A percentile compares a stretch with the other conserved stretches of the same genome.
These are phyloP conservation scores for Floccularia luteovirens DNA, from an alignment of 768 basidiomycete species.

Conservation along the genomic window DNA sequence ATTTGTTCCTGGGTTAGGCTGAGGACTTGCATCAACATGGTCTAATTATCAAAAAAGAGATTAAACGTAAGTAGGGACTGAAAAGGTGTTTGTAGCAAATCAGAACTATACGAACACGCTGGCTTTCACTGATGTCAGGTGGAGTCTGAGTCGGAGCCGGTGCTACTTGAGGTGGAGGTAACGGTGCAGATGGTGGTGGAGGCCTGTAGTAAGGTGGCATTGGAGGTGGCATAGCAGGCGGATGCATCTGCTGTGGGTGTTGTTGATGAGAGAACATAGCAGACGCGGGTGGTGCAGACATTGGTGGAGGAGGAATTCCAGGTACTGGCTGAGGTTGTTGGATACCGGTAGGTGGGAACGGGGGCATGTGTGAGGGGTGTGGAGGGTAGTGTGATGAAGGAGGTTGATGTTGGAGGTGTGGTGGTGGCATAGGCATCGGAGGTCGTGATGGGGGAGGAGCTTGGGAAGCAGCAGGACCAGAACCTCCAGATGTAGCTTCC, in stretches of 20 bases:
- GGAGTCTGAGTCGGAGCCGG: too few relatives aligned
- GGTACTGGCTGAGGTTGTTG: conserved; percentile 23
- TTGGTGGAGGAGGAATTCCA: conserved; percentile 20
- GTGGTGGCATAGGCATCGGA: conserved; percentile 20
- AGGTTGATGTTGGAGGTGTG: conserved; percentile 34
- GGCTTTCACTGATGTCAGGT: conserved; percentile 43
- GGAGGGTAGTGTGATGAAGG: conserved; percentile 33
- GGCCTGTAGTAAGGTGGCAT: conserved; percentile 27
- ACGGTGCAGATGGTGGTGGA: conserved; percentile 20
- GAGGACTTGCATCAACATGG: conserved; percentile 84
- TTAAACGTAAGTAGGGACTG: conserved; percentile 12
- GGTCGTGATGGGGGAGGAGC: conserved; percentile 15
- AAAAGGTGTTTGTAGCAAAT: too few relatives aligned
- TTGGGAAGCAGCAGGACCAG: conserved; percentile 11
- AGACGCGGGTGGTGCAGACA: conserved; percentile 25
- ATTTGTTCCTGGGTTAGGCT: conserved; percentile 79
- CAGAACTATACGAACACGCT: too few relatives aligned
- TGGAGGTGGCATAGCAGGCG: conserved; percentile 22
- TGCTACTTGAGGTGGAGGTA: conserved; percentile 15
- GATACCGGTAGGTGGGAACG: conserved; percentile 20
- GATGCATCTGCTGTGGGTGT: conserved; percentile 12
- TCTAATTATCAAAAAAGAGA: conserved; percentile 27
- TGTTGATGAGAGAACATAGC: conserved; percentile 23
- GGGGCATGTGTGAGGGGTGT: conserved; percentile 21
- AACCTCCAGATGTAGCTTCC: conserved; percentile 24